phyloP scores from a whole-genome alignment of 306 rosid species.

The Quercus agrifolia region DNA sequence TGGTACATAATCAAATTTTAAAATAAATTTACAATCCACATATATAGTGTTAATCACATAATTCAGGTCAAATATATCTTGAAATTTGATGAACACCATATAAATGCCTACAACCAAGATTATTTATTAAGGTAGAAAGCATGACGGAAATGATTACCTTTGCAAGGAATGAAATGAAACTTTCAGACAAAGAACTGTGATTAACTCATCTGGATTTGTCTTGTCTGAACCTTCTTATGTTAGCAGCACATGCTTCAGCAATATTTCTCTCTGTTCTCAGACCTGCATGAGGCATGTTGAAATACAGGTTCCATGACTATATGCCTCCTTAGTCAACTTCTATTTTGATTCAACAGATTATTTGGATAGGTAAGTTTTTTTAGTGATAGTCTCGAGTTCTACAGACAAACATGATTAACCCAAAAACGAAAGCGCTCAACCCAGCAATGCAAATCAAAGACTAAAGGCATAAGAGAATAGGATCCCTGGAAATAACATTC shows the following conservation, averaged over 20 bases:
- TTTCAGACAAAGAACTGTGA: conserved; percentile 60
- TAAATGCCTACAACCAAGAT: conserved; percentile 2
- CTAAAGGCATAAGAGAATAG: no score
- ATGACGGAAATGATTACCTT: conserved; percentile 42
- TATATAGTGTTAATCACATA: neutral
- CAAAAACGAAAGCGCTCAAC: no score
- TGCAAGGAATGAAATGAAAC: conserved; percentile 60
- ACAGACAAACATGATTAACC: neutral
- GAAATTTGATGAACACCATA: conserved; percentile 11
- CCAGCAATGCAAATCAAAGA: no score
- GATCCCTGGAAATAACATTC: no score
- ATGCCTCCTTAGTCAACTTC: neutral
- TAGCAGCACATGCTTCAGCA: conserved; percentile 48
- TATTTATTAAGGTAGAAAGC: conserved; percentile 7
- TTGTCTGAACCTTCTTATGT: conserved; percentile 40
- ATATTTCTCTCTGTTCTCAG: conserved; percentile 59
- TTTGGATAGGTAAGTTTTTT: neutral
- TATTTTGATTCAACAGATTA: neutral
- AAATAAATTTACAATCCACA: no score
- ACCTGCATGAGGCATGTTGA: conserved; percentile 50
- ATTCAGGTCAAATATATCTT: neutral
- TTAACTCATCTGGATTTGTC: conserved; percentile 46
- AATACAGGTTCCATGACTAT: conserved; percentile 8
- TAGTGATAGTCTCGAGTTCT: neutral
- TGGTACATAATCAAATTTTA: neutral